Evolutionary conservation across 2,329 filamentous ascomycete genomes (phyloP), one percentile per base, ranked within the genome.

Genomic region (Akanthomyces muscarius): DNA sequence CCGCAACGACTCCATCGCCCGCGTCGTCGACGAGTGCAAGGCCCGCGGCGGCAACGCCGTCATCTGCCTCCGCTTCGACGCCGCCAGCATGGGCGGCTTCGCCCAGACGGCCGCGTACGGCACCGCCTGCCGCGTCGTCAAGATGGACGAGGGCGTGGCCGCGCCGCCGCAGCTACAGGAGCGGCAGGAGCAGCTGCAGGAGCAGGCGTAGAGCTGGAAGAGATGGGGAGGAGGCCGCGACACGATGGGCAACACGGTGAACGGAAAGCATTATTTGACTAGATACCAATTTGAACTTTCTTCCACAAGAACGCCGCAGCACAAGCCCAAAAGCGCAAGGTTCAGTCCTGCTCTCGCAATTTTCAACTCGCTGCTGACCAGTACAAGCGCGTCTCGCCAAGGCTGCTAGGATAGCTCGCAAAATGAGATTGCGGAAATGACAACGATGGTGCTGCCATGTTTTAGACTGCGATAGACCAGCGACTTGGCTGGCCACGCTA

Each of bases 51-150:
- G 84, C 7, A 87, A 87, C 69, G 85, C 85, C 25, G 74, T 87
- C 66, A 82, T 87, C 66, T 82, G 81, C 57, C 72, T 87, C 66
- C 77, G 83, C 50, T 87, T 87, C 68, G 85, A 87, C 68, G 77
- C 81, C 2, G 79, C 79, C 5, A 83, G 83, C 64, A 72, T 86
- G 66, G 81, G 78, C 33, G 79, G 80, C 2, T 86, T 83, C 68
- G 81, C 82, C 2, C 84, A 86, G 73, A 81, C 83, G 47, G 84
- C 82, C 64, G 84, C 83, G 0, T 87, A 86, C 69, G 84, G 85
- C 2, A 87, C 84, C 4, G 85, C 84, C 2, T 82, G 80, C 57
- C 67, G 84, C 14, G 77, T 86, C 30, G 83, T 86, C 73, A 85
- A 82, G 75, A 71, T 86, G 62, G 80, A 83, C 14, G 75, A 71